Base-by-base conservation (phyloP, 352 stramenopile genomes). In the Phytophthora boehmeriae region DNA sequence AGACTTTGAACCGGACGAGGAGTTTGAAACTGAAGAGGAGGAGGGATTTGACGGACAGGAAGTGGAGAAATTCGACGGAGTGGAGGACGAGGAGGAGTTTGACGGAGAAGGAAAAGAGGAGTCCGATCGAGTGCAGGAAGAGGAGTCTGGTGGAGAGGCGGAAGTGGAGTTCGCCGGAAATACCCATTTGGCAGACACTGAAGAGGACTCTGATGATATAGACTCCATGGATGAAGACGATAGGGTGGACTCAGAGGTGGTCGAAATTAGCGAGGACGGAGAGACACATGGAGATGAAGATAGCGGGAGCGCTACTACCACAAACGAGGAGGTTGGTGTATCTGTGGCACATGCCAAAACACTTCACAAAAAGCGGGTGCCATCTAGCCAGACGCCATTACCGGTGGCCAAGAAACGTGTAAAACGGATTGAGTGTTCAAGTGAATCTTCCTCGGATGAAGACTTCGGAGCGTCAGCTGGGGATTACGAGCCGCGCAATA, bases 1-100 rank as follows among this genome's bases (percentile, higher is more conserved):
- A 42, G 35, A 42, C 35, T 42, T 42, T 17, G 35, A 42, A 42
- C 35, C 35, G 35, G 35, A 42, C 35, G 35, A 42, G 8, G 35
- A n/a, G 8, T n/a, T 42, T 42, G 35, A 17, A 5, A 16, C 5
- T 19, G 9, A 42, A 16, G 35, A 42, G 35, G 35, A 42, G 19
- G 35, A 42, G 5, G 35, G 19, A 17, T 19, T 10, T 10, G 35
- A 42, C 35, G 35, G 19, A 17, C 8, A 16, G 14, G 35, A 42
- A 6, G 35, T 19, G 35, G 35, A 42, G 14, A 16, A 4, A 16
- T 9, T 19, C 35, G 35, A 42, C n/a, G n/a, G n/a, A n/a, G n/a
- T n/a, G n/a, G n/a, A n/a, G n/a, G n/a, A n/a, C n/a, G n/a, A n/a
- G n/a, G n/a, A n/a, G n/a, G n/a, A n/a, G n/a, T n/a, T n/a, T n/a